Evolutionary conservation across 495 filamentous ascomycete species (phyloP).

Genomic region (Penicillium malachiteum): DNA sequence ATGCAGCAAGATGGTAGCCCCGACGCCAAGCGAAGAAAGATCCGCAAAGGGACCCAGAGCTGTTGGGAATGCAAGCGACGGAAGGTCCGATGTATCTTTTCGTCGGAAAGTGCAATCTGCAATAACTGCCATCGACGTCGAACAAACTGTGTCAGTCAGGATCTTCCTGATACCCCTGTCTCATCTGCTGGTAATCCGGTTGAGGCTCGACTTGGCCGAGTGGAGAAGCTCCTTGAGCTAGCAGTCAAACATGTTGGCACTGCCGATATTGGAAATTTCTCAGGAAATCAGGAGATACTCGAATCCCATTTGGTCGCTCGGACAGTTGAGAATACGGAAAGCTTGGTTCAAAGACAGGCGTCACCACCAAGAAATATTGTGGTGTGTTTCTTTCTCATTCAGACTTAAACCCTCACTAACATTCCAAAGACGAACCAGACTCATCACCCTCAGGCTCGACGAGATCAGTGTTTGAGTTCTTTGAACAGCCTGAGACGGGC

Average conservation of each 20-base stretch:
- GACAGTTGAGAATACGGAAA: too few species aligned
- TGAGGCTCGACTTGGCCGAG: constrained; percentile 24
- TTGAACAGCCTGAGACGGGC: background rate
- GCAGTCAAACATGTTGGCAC: constrained; percentile 8
- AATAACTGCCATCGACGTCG: constrained; percentile 40
- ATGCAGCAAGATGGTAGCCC: background rate
- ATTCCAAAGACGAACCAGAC: background rate
- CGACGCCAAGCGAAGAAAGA: constrained; percentile 21
- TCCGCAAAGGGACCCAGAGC: constrained; percentile 50
- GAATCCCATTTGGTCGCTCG: background rate
- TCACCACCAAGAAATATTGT: too few species aligned
- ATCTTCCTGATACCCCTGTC: constrained; percentile 23
- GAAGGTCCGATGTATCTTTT: constrained; percentile 38
- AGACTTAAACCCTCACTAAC: too few species aligned
- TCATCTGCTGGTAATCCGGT: constrained; percentile 8
- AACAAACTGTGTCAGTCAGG: constrained; percentile 41
- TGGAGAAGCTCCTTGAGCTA: constrained; percentile 32
- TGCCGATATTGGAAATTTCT: too few species aligned
- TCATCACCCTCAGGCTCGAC: background rate
- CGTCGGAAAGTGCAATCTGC: constrained; percentile 31
- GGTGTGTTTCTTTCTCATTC: too few species aligned
- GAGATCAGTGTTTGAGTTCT: background rate
- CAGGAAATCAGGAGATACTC: background rate
- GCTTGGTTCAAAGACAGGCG: too few species aligned
- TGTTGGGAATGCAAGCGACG: constrained; percentile 51